Evolutionary conservation across 2,329 filamentous ascomycete species (phyloP).

Genomic region (Diaporthe amygdali): DNA sequence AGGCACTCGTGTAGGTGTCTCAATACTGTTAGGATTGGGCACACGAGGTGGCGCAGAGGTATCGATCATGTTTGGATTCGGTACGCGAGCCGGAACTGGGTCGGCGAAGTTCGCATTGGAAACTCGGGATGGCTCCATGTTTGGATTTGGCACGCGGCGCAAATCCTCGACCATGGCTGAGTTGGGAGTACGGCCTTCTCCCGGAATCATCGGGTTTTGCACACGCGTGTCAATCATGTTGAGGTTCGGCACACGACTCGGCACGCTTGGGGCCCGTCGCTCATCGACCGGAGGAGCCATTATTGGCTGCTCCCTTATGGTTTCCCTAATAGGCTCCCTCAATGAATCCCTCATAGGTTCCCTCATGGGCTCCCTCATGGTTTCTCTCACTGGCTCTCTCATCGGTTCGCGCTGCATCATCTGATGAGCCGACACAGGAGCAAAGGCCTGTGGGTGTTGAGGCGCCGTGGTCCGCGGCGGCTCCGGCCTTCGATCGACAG

Average conservation of each 20-base stretch:
- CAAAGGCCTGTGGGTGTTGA: slow-evolving; percentile 39
- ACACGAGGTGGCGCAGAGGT: slow-evolving; percentile 18
- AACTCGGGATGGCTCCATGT: slow-evolving; percentile 18
- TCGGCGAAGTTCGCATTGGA: slow-evolving; percentile 17
- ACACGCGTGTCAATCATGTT: slow-evolving; percentile 20
- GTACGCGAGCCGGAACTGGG: slow-evolving; percentile 16
- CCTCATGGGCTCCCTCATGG: slow-evolving; percentile 7
- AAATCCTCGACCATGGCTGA: slow-evolving; percentile 17
- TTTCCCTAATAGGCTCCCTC: slow-evolving; percentile 7
- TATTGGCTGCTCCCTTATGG: slow-evolving; percentile 18
- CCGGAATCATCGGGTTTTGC: not conserved
- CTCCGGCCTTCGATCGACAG: slow-evolving; percentile 48
- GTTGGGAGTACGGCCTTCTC: slow-evolving; percentile 12
- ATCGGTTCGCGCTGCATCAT: slow-evolving; percentile 21
- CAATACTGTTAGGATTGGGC: slow-evolving; percentile 22
- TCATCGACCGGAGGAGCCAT: slow-evolving; percentile 41
- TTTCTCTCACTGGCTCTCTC: not conserved
- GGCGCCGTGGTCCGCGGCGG: slow-evolving; percentile 43
- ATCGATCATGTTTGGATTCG: slow-evolving; percentile 23
- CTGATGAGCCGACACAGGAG: slow-evolving; percentile 28
- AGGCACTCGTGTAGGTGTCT: slow-evolving; percentile 19
- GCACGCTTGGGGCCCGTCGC: slow-evolving; percentile 44
- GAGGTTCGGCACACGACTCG: slow-evolving; percentile 38
- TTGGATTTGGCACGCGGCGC: slow-evolving; percentile 19
- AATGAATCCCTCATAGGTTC: not conserved